Evolutionary conservation across 305 asterid genomes (phyloP).

Genomic region (Rubia balearica): DNA sequence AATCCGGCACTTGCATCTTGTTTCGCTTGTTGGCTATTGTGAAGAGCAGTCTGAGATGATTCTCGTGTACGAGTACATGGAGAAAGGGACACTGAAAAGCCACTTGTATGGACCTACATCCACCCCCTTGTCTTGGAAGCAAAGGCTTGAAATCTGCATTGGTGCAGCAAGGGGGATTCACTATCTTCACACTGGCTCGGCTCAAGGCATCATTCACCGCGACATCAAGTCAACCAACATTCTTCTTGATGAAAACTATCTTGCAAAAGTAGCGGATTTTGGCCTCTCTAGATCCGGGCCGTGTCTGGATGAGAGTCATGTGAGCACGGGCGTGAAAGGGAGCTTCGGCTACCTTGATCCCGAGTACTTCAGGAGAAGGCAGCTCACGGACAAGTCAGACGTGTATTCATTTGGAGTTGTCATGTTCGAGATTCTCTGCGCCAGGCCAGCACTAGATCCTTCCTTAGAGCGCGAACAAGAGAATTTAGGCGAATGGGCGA

Average conservation of each 20-base stretch:
- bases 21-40: conserved; percentile 78
- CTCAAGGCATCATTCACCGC: conserved; percentile 85
- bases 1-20: conserved; percentile 86
- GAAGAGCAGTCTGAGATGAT: conserved; percentile 90
- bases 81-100: conserved; percentile 62
- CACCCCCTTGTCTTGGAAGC: conserved; percentile 73
- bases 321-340: conserved; percentile 88
- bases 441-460: conserved; percentile 72
- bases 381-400: conserved; percentile 82
- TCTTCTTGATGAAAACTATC: conserved; percentile 57
- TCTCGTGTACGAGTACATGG: conserved; percentile 84
- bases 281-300: conserved; percentile 91
- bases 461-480: conserved; percentile 47
- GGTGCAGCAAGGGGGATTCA: conserved; percentile 95
- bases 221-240: conserved; percentile 89
- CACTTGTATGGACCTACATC: conserved; percentile 55
- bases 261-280: conserved; percentile 82
- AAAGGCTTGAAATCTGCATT: conserved; percentile 81
- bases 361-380: conserved; percentile 69
- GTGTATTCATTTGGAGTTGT: conserved; percentile 87
- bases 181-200: conserved; percentile 84
- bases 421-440: conserved; percentile 75
- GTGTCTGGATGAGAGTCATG: conserved; percentile 71
- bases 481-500: conserved; percentile 78
- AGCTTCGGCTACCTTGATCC: conserved; percentile 93